A percentile compares a stretch with the other conserved stretches of the same genome.
These are phyloP conservation scores for Haplosporangium sp. DNA, from an alignment of 371 early-diverging fungal species.

Conservation along the genomic window DNA sequence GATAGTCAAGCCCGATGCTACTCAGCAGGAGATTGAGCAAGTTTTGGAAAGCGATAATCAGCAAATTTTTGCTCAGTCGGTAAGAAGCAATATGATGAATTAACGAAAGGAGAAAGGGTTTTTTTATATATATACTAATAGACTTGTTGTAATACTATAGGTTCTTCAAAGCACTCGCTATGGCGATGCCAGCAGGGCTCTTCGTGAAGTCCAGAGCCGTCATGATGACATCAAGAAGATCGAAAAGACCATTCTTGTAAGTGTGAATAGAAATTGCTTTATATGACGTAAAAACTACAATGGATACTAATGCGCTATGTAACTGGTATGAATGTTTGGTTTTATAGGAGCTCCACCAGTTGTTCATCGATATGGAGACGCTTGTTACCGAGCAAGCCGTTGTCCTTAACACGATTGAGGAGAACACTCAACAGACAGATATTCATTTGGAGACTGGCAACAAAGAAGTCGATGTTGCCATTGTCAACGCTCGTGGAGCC, in stretches of 20 bases:
- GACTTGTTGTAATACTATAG: constrained; percentile 41
- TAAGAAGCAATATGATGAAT: constrained; percentile 45
- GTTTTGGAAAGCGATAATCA: constrained; percentile 81
- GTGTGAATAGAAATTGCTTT: background rate
- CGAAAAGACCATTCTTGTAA: constrained; percentile 84
- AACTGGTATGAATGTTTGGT: background rate
- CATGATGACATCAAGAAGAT: constrained; percentile 92
- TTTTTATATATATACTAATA: background rate
- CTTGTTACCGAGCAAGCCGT: constrained; percentile 87
- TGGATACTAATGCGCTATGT: background rate
- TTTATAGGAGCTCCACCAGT: constrained; percentile 84
- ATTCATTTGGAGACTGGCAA: constrained; percentile 81
- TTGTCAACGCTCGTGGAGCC: constrained; percentile 76
- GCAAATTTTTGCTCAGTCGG: constrained; percentile 89
- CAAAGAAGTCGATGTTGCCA: constrained; percentile 75
- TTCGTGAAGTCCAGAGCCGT: constrained; percentile 87
- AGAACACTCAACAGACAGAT: constrained; percentile 71
- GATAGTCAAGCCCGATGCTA: constrained; percentile 87
- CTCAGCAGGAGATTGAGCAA: constrained; percentile 82
- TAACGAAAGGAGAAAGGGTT: background rate
- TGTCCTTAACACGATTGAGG: constrained; percentile 78
- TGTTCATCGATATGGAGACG: constrained; percentile 93
- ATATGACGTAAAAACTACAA: background rate
- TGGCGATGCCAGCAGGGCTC: constrained; percentile 83
- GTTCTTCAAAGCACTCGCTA: constrained; percentile 80